Evolutionary conservation across 257 asterid species (phyloP).

Genomic region (Verbena officinalis): DNA sequence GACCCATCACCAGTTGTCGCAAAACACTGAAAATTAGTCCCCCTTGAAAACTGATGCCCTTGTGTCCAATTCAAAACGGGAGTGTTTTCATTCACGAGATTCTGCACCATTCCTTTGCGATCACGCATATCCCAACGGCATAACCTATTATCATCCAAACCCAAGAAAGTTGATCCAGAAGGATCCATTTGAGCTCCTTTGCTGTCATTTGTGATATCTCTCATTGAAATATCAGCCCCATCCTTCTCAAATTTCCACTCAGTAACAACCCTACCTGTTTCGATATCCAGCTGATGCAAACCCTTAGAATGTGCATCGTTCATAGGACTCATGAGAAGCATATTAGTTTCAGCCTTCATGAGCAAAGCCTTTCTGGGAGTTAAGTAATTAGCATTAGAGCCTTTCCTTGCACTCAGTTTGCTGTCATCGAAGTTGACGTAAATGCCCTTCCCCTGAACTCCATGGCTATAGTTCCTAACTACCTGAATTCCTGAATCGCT

Average conservation of each 20-base stretch:
- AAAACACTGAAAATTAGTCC: conserved; percentile 95
- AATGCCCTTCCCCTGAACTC: conserved; percentile 89
- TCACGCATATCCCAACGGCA: conserved; percentile 99
- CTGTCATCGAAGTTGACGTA: conserved; percentile 73
- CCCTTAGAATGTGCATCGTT: conserved; percentile 69
- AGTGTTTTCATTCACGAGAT: conserved; percentile 65
- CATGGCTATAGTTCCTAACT: conserved; percentile 78
- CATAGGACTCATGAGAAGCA: conserved; percentile 94
- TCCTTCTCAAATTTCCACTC: conserved; percentile 98
- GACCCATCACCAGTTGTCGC: conserved; percentile 99
- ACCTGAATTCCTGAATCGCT: conserved; percentile 90
- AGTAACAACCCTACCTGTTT: conserved; percentile 79
- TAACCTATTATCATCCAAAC: conserved; percentile 85
- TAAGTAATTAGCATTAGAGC: conserved; percentile 31
- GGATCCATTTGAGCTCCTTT: conserved; percentile 98
- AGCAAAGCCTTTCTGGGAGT: conserved; percentile 92
- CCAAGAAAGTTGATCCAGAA: conserved; percentile 92
- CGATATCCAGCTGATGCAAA: conserved; percentile 90
- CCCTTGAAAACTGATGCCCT: conserved; percentile 96
- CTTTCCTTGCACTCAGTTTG: conserved; percentile 44
- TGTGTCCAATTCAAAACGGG: conserved; percentile 98
- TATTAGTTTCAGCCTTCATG: conserved; percentile 90
- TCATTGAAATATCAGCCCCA: conserved; percentile 89
- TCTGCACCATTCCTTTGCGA: conserved; percentile 79
- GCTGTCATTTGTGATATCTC: conserved; percentile 84